Base-by-base conservation (phyloP, 139 green algal species). In the Picochlorum sp. region DNA sequence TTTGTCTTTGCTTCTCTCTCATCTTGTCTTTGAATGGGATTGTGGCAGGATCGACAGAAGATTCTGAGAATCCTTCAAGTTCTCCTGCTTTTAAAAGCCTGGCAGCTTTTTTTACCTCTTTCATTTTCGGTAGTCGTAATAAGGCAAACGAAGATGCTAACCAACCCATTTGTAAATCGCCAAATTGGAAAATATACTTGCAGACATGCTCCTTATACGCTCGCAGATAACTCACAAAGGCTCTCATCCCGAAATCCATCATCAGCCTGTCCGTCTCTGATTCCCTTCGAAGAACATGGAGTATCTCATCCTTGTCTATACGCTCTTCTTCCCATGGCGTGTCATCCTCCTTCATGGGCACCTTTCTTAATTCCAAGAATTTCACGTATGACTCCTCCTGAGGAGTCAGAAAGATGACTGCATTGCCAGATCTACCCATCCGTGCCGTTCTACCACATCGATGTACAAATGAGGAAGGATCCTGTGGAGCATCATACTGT, bases 161-260 rank as follows among this genome's bases (percentile, higher is more conserved):
- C 1, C 63, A 63, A 0, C 84, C 92, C 5, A 97, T 54, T 32
- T 79, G 47, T 8, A 97, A 77, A 6, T 96, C 86, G 72, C 70
- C 62, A 52, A 92, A 4, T 49, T 88, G 64, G 83, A 98, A 98
- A 34, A 93, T 93, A 74, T 83, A 94, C 8, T 83, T 81, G 83
- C 90, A 97, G 62, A 97, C 87, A 75, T 99, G 94, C 80, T 99
- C 92, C 71, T 94, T 95, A 85, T 99, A 99, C 14, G 83, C 94
- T 1, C 94, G 70, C 23, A 98, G 73, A 58, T 91, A 96, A 4
- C 84, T 91, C 37, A 98, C 89, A 82, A 97, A 99, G 0, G 92
- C 94, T 9, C 74, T 70, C 4, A 76, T 81, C 13, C 81, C 88
- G 34, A 86, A 85, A 62, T 98, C 92, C 92, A 99, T 94, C n/a